Base-by-base conservation (phyloP, 495 filamentous ascomycete species). In the Hypomontagnella submonticulosa region DNA sequence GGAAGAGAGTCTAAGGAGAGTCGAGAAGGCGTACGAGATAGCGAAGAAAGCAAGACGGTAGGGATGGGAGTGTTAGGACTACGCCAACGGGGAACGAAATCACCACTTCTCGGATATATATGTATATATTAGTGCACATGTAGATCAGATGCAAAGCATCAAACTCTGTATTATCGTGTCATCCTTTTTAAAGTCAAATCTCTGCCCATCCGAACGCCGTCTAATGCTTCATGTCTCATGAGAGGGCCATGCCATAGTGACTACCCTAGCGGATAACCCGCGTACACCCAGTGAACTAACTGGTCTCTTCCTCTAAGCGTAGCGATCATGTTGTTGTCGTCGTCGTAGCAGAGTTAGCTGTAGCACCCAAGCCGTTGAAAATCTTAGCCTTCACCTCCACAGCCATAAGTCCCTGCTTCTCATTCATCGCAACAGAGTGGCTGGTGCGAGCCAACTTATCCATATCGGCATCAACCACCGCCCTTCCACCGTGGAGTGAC, bases 361-460 rank as follows among this genome's bases (percentile, higher is more conserved):
- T 61, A 36, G 77, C 76, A 30, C 83, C 84, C 23, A 91, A 77
- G 12, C 81, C 84, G 68, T 89, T 89, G 76, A 99, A 99, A 0
- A 99, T 80, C 73, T 86, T 89, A 68, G 88, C 89, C 77, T 97
- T 97, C 38, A 96, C 86, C 63, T 92, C 88, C 13, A 85, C 87
- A 1, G 92, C 92, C 75, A 96, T 80, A 51, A 97, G 76, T 0
- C 95, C 94, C 43, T 89, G 90, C 55, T 87, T 85, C 80, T 99
- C 95, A 76, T 97, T 95, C 18, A 87, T 88, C 3, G 89, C 87
- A 71, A 97, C 89, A 71, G 92, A 91, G 67, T 89, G 88, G 40
- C 91, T 87, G 38, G 92, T 90, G 47, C 85, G 84, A 8, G 92
- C 88, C 8, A 97, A 77, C 80, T 96, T 95, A 10, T 91, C 90